Percentiles rank a stretch among this genome's conserved stretches.
Evolutionary conservation across 2,329 filamentous ascomycete genomes (phyloP).

Genomic region (Epichloe gansuensis): DNA sequence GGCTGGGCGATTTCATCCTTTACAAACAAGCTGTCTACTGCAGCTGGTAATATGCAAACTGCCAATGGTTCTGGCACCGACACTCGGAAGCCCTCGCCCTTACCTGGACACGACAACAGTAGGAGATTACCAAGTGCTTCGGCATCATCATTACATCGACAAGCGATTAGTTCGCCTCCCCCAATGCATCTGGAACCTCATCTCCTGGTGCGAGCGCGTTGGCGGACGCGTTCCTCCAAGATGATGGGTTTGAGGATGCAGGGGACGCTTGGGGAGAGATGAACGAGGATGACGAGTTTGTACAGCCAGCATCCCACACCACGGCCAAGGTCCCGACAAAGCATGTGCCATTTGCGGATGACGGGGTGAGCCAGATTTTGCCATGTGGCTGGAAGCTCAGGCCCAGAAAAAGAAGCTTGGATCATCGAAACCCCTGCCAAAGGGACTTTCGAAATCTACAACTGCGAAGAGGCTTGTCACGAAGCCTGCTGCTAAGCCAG

Average conservation of each 20-base stretch:
- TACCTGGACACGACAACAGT: slow-evolving; percentile 26
- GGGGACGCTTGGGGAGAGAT: slow-evolving; percentile 68
- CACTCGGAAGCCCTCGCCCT: slow-evolving; percentile 28
- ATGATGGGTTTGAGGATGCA: slow-evolving; percentile 47
- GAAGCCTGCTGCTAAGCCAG: slow-evolving; percentile 31
- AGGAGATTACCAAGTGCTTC: slow-evolving; percentile 33
- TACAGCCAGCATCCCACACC: slow-evolving; percentile 21
- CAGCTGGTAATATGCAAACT: slow-evolving; percentile 73
- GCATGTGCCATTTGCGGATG: slow-evolving; percentile 58
- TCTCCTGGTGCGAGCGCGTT: slow-evolving; percentile 32
- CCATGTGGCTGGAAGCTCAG: slow-evolving; percentile 85
- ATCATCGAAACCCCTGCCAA: slow-evolving; percentile 57
- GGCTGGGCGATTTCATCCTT: slow-evolving; percentile 99
- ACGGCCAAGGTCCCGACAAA: slow-evolving; percentile 20
- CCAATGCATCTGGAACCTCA: slow-evolving; percentile 33
- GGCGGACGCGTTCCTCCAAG: slow-evolving; percentile 40
- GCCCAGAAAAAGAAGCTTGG: slow-evolving; percentile 64
- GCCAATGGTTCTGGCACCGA: slow-evolving; percentile 31
- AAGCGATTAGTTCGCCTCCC: slow-evolving; percentile 44
- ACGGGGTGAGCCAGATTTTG: slow-evolving; percentile 75
- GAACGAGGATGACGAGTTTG: slow-evolving; percentile 38
- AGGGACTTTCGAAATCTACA: slow-evolving; percentile 59
- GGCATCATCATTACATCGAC: slow-evolving; percentile 46
- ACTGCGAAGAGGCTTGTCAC: slow-evolving; percentile 28
- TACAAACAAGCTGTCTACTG: slow-evolving; percentile 80